phyloP scores from a whole-genome alignment of 805 yeast species.

The Wickerhamomyces subpelliculosus region DNA sequence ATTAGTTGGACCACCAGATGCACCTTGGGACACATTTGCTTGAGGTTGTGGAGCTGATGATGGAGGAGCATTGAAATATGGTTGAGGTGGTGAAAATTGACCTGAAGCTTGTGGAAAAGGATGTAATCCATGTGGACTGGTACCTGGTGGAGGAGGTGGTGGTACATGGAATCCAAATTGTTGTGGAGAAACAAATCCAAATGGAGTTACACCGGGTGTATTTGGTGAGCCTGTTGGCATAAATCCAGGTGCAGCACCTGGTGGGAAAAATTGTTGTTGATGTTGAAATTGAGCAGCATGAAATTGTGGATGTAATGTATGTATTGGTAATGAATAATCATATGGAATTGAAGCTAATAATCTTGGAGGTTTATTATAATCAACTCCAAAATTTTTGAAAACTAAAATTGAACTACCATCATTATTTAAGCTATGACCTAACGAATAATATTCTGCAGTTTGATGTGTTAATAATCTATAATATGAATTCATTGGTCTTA shows the following conservation, averaged over 20 bases:
- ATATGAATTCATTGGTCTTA: constrained; percentile 53
- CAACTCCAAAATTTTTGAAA: constrained; percentile 28
- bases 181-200: neutral
- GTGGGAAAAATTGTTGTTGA: neutral
- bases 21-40: too few species aligned
- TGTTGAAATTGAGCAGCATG: constrained; percentile 1
- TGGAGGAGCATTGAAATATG: neutral
- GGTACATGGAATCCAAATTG: neutral
- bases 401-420: constrained; percentile 42
- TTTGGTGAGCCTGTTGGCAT: neutral
- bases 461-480: constrained; percentile 64
- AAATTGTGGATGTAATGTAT: constrained; percentile 13
- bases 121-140: too few species aligned
- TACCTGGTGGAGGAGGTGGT: neutral
- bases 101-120: too few species aligned
- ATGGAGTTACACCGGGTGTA: neutral
- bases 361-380: constrained; percentile 7
- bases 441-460: constrained; percentile 56
- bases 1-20: neutral
- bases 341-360: constrained; percentile 11
- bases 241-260: neutral
- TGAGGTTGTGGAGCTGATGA: neutral
- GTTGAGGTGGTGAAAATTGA: neutral
- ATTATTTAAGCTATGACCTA: constrained; percentile 48
- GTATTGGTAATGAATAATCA: constrained; percentile 12